Base-by-base conservation (phyloP, 371 early-diverging fungal genomes). In the Basidiobolus meristosporus region DNA sequence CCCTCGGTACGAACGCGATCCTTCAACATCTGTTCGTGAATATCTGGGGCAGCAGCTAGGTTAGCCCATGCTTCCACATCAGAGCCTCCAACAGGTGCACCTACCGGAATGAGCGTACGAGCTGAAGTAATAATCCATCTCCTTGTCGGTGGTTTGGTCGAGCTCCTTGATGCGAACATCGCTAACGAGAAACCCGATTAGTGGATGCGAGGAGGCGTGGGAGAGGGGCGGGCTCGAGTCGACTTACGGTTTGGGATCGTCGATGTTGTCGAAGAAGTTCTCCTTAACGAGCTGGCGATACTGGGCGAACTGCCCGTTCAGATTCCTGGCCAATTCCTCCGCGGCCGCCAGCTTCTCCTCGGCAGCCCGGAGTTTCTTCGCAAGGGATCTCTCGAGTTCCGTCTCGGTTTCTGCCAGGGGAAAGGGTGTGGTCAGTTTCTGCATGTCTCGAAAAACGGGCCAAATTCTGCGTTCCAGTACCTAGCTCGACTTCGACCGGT, bases 1-100 rank as follows among this genome's bases (percentile, higher is more conserved):
- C 67, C 65, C 43, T 71, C 73, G 7, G 89, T 88, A 14, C 89
- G 66, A 33, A 84, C 80, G 36, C 68, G 69, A 53, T 88, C 87
- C 61, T 68, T 63, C 38, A 74, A 43, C 73, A 74, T 69, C 47
- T 66, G 67, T 36, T 64, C 66, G 41, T 72, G 72, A 32, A 73
- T 72, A 49, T 68, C 65, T 52, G 47, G 34, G 28, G 36, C 5
- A 36, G 20, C 31, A 0, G 20, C 21, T 10, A 10, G 19, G 20
- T 20, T 1, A 15, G 16, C 15, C 11, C 16, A 16, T 40, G 6
- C 29, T 11, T 3, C 4, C 21, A 16, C 36, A 23, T 31, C 23
- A 22, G 16, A 14, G 32, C 36, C 11, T 16, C 10, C 19, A 9
- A 20, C n/a, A n/a, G n/a, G n/a, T n/a, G n/a, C 18, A 37, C 43